phyloP scores from a whole-genome alignment of 345 rosid genomes.

The Kandelia obovata region DNA sequence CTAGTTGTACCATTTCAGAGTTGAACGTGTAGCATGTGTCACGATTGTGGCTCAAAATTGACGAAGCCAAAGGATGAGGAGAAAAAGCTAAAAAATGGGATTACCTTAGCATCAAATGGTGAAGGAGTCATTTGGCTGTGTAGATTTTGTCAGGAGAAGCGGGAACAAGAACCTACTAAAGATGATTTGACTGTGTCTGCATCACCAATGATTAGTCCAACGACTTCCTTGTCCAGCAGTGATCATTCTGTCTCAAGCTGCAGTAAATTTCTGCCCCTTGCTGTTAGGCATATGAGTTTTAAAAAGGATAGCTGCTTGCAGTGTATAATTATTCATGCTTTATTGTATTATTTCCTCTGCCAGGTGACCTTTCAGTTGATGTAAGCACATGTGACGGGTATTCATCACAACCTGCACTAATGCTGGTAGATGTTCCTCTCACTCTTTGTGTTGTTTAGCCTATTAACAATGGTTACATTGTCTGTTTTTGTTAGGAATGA shows the following conservation, averaged over 20 bases:
- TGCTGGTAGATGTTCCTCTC: conserved; percentile 7
- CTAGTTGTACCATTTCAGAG: background rate
- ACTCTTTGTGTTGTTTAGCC: background rate
- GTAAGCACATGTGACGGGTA: conserved; percentile 51
- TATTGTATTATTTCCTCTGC: conserved; percentile 9
- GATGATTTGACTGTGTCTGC: conserved; percentile 25
- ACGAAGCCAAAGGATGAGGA: conserved; percentile 25
- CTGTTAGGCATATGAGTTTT: background rate
- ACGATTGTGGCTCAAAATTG: conserved; percentile 40
- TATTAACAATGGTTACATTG: conserved; percentile 4
- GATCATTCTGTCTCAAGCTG: conserved; percentile 66
- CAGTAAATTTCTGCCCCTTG: conserved; percentile 36
- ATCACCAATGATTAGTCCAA: conserved; percentile 52
- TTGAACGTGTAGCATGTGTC: conserved; percentile 28
- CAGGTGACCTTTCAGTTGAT: conserved; percentile 82
- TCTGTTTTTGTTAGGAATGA: conserved; percentile 38
- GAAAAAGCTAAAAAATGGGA: conserved; percentile 28
- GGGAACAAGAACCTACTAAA: conserved; percentile 24
- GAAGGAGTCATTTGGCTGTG: conserved; percentile 35
- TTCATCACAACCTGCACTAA: conserved; percentile 10
- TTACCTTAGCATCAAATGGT: conserved; percentile 26
- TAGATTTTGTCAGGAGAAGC: conserved; percentile 53
- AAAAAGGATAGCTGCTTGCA: conserved; percentile 2
- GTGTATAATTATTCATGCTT: conserved; percentile 13
- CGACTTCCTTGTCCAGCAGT: conserved; percentile 53